Evolutionary conservation across 2,329 filamentous ascomycete species (phyloP).

Genomic region (Dactylellina haptotyla): DNA sequence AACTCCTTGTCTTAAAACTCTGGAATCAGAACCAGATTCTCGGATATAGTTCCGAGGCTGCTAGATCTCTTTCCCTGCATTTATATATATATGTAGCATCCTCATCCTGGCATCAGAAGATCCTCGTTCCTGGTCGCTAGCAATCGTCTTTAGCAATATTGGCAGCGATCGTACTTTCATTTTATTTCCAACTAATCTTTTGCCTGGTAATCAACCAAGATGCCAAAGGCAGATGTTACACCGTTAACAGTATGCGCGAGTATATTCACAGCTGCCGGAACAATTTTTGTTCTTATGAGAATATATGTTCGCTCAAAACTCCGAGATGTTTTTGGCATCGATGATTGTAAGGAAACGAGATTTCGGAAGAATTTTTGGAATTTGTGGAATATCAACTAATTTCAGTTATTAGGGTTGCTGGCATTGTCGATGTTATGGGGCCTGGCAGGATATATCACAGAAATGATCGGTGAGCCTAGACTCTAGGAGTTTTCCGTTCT

Average conservation of each 20-base stretch:
- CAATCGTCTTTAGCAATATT: background rate
- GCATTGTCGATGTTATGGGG: constrained; percentile 40
- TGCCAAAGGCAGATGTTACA: constrained; percentile 27
- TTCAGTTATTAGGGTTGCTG: constrained; percentile 9
- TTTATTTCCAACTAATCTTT: background rate
- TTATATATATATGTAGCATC: constrained; percentile 11
- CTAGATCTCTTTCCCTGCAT: background rate
- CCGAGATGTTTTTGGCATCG: constrained; percentile 28
- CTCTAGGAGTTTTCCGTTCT: background rate
- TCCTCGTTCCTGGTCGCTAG: background rate
- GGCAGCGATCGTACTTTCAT: background rate
- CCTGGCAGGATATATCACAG: constrained; percentile 21
- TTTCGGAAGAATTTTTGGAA: background rate
- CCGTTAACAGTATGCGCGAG: constrained; percentile 27
- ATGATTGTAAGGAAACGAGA: constrained; percentile 27
- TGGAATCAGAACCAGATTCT: background rate
- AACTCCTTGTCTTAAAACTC: background rate
- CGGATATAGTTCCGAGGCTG: constrained; percentile 5
- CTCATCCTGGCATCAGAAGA: background rate
- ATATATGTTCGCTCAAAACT: constrained; percentile 29
- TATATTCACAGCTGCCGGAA: constrained; percentile 23
- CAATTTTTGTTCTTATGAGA: constrained; percentile 29
- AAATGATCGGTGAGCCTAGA: constrained; percentile 21
- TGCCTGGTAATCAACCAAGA: background rate
- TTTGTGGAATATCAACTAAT: background rate